phyloP scores from a whole-genome alignment of 192 early-diverging fungal genomes.

The Neocallimastix lanati region DNA sequence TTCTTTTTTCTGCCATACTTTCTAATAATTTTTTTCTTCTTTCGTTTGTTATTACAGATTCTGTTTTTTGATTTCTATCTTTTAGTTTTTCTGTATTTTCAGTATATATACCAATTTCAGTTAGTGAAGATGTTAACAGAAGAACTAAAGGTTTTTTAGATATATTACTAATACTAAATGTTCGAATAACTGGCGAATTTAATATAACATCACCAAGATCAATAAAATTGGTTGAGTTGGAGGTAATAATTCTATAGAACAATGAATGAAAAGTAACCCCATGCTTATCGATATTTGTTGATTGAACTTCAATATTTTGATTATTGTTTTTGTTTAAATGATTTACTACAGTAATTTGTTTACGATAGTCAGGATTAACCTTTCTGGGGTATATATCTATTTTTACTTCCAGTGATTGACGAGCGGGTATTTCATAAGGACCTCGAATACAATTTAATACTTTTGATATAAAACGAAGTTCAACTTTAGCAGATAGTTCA shows the following conservation, averaged over 20 bases:
- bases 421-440: conserved; percentile 59
- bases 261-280: conserved; percentile 92
- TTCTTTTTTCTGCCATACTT: conserved; percentile 1
- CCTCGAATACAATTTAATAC: conserved; percentile 61
- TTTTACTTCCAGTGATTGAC: conserved; percentile 55
- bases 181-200: conserved; percentile 59
- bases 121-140: conserved; percentile 18
- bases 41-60: neutral
- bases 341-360: conserved; percentile 88
- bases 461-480: conserved; percentile 78
- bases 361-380: conserved; percentile 92
- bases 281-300: conserved; percentile 88
- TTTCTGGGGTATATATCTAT: conserved; percentile 93
- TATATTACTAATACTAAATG: conserved; percentile 72
- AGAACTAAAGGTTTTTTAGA: conserved; percentile 27
- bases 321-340: conserved; percentile 73
- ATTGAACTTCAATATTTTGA: conserved; percentile 74
- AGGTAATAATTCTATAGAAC: conserved; percentile 77
- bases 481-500: conserved; percentile 63
- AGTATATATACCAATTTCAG: conserved; percentile 4
- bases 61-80: neutral
- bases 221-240: conserved; percentile 78
- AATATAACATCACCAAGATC: conserved; percentile 81
- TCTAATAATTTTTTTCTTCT: conserved; percentile 1
- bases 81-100: neutral